Conservation (phyloP, 495 filamentous ascomycete genomes). For the Neurospora sp. region DNA sequence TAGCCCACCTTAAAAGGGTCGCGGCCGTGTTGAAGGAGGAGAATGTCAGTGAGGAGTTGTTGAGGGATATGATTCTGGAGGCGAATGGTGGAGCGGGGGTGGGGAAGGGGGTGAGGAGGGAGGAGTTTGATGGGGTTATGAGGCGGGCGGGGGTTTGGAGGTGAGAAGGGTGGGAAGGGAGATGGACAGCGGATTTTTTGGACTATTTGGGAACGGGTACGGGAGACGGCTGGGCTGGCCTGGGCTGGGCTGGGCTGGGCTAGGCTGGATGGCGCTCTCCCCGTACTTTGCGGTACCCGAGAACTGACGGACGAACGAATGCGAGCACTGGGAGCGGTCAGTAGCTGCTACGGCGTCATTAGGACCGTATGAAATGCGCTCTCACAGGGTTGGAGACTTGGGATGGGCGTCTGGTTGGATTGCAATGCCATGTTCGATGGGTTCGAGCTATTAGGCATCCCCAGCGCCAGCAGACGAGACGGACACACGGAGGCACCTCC, state of each 20-base stretch:
- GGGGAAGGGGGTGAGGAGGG: conserved; percentile 57
- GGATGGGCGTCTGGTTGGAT: neutral
- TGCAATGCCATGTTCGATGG: neutral
- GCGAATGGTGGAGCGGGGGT: conserved; percentile 74
- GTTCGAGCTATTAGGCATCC: neutral
- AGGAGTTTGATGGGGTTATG: conserved; percentile 83
- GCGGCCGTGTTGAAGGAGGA: conserved; percentile 77
- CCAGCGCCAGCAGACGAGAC: neutral
- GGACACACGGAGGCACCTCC: neutral
- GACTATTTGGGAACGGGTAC: neutral
- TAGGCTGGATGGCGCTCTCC: neutral
- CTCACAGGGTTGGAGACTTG: neutral
- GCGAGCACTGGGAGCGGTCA: neutral
- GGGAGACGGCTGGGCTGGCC: neutral
- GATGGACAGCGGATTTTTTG: neutral
- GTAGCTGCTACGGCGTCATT: neutral
- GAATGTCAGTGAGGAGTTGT: conserved; percentile 64
- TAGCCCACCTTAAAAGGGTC: conserved; percentile 65
- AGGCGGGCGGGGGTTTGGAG: conserved; percentile 69
- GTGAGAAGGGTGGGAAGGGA: conserved; percentile 14
- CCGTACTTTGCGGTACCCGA: neutral
- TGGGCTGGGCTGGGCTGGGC: neutral
- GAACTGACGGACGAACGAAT: neutral
- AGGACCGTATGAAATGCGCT: neutral
- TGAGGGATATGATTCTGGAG: conserved; percentile 89